These are phyloP conservation scores for Triticum timopheevii DNA, from an alignment of 176 grass and related monocot genomes.

Conservation along the genomic window DNA sequence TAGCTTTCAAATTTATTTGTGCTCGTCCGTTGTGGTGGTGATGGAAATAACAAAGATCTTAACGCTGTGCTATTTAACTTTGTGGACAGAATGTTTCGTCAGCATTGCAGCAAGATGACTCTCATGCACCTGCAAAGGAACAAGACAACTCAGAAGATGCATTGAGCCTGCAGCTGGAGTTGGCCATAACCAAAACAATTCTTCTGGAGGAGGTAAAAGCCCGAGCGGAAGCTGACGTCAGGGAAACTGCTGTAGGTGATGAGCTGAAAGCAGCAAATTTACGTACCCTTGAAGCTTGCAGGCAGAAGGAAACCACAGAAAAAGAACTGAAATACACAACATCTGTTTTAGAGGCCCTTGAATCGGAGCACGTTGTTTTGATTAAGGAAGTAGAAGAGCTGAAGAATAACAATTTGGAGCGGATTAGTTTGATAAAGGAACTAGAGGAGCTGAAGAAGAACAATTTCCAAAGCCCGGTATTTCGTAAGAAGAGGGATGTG, in stretches of 20 bases:
- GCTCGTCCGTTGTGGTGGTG: not conserved
- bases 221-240: conserved; percentile 39
- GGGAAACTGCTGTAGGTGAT: conserved; percentile 25
- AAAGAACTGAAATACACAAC: conserved; percentile 47
- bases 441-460: conserved; percentile 53
- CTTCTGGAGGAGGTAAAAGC: conserved; percentile 59
- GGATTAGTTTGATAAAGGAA: conserved; percentile 61
- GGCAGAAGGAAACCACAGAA: conserved; percentile 31
- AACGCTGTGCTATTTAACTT: not conserved
- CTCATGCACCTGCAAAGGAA: conserved; percentile 8
- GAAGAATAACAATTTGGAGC: conserved; percentile 49
- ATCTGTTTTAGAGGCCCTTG: conserved; percentile 67
- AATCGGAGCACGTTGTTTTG: conserved; percentile 56
- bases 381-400: conserved; percentile 64
- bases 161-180: conserved; percentile 63
- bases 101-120: not conserved
- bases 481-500: not conserved
- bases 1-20: not conserved
- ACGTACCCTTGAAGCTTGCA: conserved; percentile 21
- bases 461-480: conserved; percentile 10
- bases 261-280: conserved; percentile 43
- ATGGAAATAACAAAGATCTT: not conserved
- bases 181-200: conserved; percentile 67
- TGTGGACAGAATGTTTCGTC: conserved; percentile 26
- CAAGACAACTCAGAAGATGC: conserved; percentile 22